Evolutionary conservation across 257 asterid genomes (phyloP), one percentile per base, ranked within the genome.

Genomic region (Solanum ahanhuiri): DNA sequence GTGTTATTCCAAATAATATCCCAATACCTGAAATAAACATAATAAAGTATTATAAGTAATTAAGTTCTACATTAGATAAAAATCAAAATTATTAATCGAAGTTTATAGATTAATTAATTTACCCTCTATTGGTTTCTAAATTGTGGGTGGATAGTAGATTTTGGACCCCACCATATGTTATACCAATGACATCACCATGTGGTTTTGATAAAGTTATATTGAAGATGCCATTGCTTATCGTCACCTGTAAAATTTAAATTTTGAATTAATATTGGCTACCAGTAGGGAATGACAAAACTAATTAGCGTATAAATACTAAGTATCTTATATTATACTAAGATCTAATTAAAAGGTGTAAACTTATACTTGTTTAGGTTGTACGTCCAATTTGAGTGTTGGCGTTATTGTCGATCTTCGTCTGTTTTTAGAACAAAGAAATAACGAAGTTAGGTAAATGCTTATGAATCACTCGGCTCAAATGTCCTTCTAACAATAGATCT

Each of bases 61-160:
- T 12, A 72, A 25, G 30, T 54, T 30, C 10, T 57, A 45, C 4
- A n/a, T 8, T 22, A 15, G 37, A 37, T 1, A 54, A 45, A 30
- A 31, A 17, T 69, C 5, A 14, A 69, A 69, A 28, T 3, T 14
- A 70, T 70, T 30, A 66, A 25, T n/a, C 12, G 1, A 69, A 69
- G 39, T 12, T 69, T 69, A 70, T 15, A 17, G 11, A 15, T 70
- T 70, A 70, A 30, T 7, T 31, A 70, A 76, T 7, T 54, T 86
- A 93, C 96, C 96, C 96, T 84, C 96, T 87, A 76, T 92, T 48
- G 15, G 85, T 70, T 48, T 91, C 87, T 8, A 2, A 9, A 73
- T 91, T 91, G 58, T 73, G 41, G 18, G 90, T 66, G 25, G 89
- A 85, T 4, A 93, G 90, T 88, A 93, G 69, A 88, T 92, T 93